Evolutionary conservation across 805 yeast species (phyloP).

Genomic region (Yarrowia osloensis): DNA sequence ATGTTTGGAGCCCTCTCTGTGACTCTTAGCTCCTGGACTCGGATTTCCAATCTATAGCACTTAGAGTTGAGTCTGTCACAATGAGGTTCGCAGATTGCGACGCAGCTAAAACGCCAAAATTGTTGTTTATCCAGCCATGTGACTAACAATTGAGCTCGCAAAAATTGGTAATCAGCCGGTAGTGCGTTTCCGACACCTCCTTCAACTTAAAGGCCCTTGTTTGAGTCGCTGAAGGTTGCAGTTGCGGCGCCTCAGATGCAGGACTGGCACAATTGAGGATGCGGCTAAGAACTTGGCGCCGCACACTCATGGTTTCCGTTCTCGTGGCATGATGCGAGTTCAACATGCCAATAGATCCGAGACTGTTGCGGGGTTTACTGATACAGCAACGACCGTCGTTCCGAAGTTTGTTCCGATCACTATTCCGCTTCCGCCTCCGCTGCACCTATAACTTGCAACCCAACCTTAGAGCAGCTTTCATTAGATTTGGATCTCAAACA

Average conservation of each 20-base stretch:
- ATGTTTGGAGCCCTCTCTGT: neutral
- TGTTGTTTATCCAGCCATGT: neutral
- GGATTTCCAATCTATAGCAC: neutral
- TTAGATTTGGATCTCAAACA: neutral
- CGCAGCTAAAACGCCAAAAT: neutral
- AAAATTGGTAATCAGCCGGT: conserved; percentile 15
- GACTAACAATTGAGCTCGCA: neutral
- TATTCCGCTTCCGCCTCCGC: neutral
- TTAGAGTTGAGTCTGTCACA: neutral
- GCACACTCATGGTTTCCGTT: neutral
- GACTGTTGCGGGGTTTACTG: no score
- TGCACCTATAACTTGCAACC: neutral
- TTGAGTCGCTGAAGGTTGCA: neutral
- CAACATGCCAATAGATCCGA: neutral
- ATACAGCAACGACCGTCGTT: neutral
- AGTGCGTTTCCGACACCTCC: neutral
- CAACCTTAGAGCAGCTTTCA: neutral
- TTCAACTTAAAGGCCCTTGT: neutral
- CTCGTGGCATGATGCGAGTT: neutral
- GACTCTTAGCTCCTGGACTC: neutral
- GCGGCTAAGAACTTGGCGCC: conserved; percentile 4
- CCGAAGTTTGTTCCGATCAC: neutral
- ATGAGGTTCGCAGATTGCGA: neutral
- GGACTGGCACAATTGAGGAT: neutral
- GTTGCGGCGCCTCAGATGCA: neutral